Percentiles rank a stretch among this genome's conserved stretches.
phyloP scores from a whole-genome alignment of 495 filamentous ascomycete genomes.

The Annulohypoxylon stygium region DNA sequence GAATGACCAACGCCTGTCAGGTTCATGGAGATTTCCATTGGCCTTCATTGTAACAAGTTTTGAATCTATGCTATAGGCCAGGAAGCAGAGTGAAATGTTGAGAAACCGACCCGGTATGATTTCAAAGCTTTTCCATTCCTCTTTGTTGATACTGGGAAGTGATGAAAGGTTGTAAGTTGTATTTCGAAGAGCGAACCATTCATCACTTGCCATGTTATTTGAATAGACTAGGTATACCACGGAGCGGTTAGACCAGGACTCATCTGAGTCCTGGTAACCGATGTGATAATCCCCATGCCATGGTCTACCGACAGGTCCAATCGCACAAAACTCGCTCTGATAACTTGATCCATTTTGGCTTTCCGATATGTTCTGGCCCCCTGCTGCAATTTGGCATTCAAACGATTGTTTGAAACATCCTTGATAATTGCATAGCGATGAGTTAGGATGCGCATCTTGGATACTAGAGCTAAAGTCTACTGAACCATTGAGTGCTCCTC shows the following conservation, averaged over 20 bases:
- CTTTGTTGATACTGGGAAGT: not conserved
- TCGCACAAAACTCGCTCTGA: not conserved
- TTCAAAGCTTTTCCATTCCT: not conserved
- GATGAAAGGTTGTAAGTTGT: not conserved
- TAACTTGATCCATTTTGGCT: no score
- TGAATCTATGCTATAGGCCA: not conserved
- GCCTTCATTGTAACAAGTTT: not conserved
- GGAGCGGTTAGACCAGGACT: not conserved
- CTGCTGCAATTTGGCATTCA: no score
- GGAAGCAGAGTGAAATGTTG: not conserved
- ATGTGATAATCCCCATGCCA: not conserved
- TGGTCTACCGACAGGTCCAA: not conserved
- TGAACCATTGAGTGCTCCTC: no score
- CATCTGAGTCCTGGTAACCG: not conserved
- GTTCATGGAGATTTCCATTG: not conserved
- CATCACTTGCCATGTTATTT: not conserved
- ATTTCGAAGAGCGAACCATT: not conserved
- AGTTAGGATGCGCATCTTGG: no score
- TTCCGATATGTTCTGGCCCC: no score
- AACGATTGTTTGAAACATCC: no score
- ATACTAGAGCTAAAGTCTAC: no score
- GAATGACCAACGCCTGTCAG: not conserved
- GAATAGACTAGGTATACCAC: not conserved
- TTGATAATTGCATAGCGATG: no score
- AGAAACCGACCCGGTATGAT: not conserved